Evolutionary conservation across 176 grass and related monocot species (phyloP).

Genomic region (Rhipidocladum racemiflorum): DNA sequence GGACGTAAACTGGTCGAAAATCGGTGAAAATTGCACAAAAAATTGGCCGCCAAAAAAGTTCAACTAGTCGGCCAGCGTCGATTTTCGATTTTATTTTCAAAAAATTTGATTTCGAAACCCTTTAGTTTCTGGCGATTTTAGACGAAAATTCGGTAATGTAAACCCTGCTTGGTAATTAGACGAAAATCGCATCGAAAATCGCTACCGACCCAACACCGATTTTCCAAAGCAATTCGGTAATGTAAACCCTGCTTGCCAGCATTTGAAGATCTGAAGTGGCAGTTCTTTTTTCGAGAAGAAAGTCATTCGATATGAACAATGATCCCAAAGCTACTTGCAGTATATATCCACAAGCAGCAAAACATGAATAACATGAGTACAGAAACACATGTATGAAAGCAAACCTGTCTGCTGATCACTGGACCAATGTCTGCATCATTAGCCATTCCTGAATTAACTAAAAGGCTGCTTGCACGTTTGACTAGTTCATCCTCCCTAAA

Average conservation of each 20-base stretch:
- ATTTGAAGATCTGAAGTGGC: not conserved
- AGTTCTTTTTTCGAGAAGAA: not conserved
- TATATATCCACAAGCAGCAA: not conserved
- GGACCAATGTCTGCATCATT: constrained; percentile 84
- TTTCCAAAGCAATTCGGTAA: too few relatives aligned
- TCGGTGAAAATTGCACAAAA: too few relatives aligned
- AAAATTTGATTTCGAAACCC: too few relatives aligned
- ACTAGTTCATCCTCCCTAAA: constrained; percentile 82
- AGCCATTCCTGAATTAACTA: constrained; percentile 74
- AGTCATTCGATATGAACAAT: not conserved
- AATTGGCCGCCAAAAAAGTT: too few relatives aligned
- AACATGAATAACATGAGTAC: not conserved
- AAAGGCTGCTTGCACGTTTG: constrained; percentile 57
- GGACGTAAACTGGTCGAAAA: too few relatives aligned
- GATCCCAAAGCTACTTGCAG: not conserved
- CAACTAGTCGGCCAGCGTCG: too few relatives aligned
- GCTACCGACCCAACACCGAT: too few relatives aligned
- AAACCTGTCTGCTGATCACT: constrained; percentile 88
- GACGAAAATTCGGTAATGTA: too few relatives aligned
- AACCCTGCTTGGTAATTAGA: too few relatives aligned
- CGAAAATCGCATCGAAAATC: too few relatives aligned
- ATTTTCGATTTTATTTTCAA: too few relatives aligned
- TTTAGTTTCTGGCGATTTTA: too few relatives aligned
- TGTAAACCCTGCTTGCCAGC: not conserved
- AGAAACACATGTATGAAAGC: not conserved